Conservation (phyloP, 352 stramenopile genomes). For the Phytophthora podocarpi region DNA sequence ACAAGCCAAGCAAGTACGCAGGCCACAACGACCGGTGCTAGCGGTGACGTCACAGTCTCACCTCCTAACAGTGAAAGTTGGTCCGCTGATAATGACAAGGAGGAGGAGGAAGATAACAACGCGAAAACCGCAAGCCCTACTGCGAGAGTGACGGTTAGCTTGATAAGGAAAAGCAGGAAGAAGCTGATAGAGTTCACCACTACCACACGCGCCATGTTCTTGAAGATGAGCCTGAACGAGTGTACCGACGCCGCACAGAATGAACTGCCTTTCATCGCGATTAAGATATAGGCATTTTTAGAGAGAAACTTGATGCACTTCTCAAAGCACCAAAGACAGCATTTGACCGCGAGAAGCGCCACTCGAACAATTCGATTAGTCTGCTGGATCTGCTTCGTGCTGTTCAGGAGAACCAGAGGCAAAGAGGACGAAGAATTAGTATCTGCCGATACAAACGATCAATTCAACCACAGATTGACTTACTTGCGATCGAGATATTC, state of each 20-base stretch:
- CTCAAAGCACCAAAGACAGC: slow-evolving; percentile 96
- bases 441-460: too few relatives aligned
- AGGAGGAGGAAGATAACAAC: slow-evolving; percentile 41
- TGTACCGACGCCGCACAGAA: slow-evolving; percentile 92
- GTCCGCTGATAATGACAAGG: slow-evolving; percentile 29
- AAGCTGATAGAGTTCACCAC: slow-evolving; percentile 93
- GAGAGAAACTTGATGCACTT: slow-evolving; percentile 98
- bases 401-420: slow-evolving; percentile 38
- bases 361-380: slow-evolving; percentile 83
- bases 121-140: slow-evolving; percentile 54
- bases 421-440: slow-evolving; percentile 3
- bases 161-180: slow-evolving; percentile 94
- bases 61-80: slow-evolving; percentile 70
- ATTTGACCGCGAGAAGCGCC: slow-evolving; percentile 72
- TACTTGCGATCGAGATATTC: slow-evolving; percentile 95
- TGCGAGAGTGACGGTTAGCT: slow-evolving; percentile 81
- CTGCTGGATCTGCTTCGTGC: slow-evolving; percentile 75
- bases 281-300: slow-evolving; percentile 95
- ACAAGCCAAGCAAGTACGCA: slow-evolving; percentile 90
- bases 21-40: slow-evolving; percentile 91
- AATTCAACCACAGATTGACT: slow-evolving; percentile 7
- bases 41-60: slow-evolving; percentile 78
- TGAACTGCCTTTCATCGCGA: slow-evolving; percentile 78
- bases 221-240: slow-evolving; percentile 94
- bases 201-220: slow-evolving; percentile 90